Evolutionary conservation across 495 filamentous ascomycete genomes (phyloP), one percentile per base, ranked within the genome.

Genomic region (Staphylotrichum longicolle): DNA sequence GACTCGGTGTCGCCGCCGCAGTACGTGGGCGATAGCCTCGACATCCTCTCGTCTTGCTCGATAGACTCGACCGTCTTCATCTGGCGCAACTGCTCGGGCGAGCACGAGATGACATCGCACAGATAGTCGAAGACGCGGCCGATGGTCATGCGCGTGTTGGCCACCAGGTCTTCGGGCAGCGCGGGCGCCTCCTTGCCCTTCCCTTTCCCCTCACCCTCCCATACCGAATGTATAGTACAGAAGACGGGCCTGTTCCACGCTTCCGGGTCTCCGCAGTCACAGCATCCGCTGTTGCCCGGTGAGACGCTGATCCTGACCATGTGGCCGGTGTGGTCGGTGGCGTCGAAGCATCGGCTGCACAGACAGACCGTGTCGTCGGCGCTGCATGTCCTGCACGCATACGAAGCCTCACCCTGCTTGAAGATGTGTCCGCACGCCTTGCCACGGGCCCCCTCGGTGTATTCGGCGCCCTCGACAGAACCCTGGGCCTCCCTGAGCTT

Each of bases 381-480:
- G 40, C 89, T 90, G 70, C 94, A 98, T 15, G 93, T 97, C 71
- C 90, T 88, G 80, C 94, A 98, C 53, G 88, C 84, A 68, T 97
- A 98, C 42, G 91, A 91, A 45, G 92, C 91, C 76, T 98, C 94
- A 3, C 93, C 94, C 34, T 80, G 80, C 72, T 90, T 88, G 80
- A 98, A 95, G 63, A 98, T 98, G 78, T 98, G 94, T 7, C 94
- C 94, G 70, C 94, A 98, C n/a, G 90, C 86, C 72, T 93, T 96
- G 53, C 94, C 94, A 66, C 93, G 84, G 48, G 95, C 94, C 37
- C 88, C 88, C 63, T 91, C 90, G 53, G 90, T 95, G 73, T 98
- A 98, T 72, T 98, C 94, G 4, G 93, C 91, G 10, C 94, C 94
- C 65, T 96, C 93, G 50, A 88, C 80, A 8, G 91, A 89, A n/a